Evolutionary conservation across 2,329 filamentous ascomycete species (phyloP).

Genomic region (Fusarium sp.): DNA sequence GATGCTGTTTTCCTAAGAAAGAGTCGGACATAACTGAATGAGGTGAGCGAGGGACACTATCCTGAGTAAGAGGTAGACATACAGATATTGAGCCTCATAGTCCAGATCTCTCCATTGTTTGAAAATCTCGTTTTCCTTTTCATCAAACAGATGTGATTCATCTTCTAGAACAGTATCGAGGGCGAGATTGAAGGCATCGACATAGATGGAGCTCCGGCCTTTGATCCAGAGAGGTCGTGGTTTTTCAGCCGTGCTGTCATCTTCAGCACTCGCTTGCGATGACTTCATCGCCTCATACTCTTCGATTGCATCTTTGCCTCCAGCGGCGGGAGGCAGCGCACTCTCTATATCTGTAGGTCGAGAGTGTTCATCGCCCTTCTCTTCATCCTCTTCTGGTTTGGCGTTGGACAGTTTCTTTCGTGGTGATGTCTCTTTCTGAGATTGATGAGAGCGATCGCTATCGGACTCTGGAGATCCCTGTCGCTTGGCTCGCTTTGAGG

Average conservation of each 20-base stretch:
- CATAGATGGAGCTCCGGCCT: conserved; percentile 90
- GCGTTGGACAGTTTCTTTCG: conserved; percentile 15
- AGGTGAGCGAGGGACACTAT: conserved; percentile 16
- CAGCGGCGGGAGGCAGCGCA: conserved; percentile 74
- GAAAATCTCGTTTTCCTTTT: conserved; percentile 82
- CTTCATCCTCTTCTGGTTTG: conserved; percentile 34
- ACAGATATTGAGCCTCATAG: conserved; percentile 94
- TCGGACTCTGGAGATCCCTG: conserved; percentile 41
- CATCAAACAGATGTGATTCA: conserved; percentile 87
- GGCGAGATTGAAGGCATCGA: conserved; percentile 95
- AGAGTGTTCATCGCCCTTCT: conserved; percentile 28
- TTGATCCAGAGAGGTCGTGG: conserved; percentile 67
- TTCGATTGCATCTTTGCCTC: conserved; percentile 77
- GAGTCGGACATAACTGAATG: conserved; percentile 81
- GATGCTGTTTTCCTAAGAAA: conserved; percentile 91
- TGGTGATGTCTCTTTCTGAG: conserved; percentile 19
- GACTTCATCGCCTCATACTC: conserved; percentile 79
- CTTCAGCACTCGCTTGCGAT: conserved; percentile 57
- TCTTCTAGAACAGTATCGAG: conserved; percentile 90
- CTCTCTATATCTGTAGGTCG: conserved; percentile 54
- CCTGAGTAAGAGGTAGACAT: conserved; percentile 49
- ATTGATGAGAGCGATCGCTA: conserved; percentile 39
- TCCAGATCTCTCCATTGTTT: conserved; percentile 75
- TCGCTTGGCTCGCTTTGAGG: conserved; percentile 49
- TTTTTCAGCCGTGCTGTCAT: conserved; percentile 56